phyloP scores from a whole-genome alignment of 2,329 filamentous ascomycete genomes.

The Lasiodiplodia gonubiensis region DNA sequence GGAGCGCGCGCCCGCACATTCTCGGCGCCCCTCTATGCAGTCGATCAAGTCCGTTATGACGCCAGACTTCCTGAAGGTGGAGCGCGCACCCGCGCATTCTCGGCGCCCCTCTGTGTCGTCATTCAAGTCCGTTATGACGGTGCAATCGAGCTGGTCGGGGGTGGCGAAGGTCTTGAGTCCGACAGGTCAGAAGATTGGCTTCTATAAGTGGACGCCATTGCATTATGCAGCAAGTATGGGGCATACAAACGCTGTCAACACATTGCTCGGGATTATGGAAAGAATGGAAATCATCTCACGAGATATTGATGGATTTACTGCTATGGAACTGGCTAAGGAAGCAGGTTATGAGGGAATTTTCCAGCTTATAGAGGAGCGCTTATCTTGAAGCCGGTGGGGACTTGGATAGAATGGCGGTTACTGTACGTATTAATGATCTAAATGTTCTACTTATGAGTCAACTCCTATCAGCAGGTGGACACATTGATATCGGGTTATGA shows the following conservation, averaged over 20 bases:
- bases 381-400: background rate
- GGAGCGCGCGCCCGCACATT: background rate
- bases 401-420: background rate
- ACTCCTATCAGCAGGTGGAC: no score
- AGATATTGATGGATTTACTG: conserved; percentile 15
- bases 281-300: conserved; percentile 19
- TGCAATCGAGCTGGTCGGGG: background rate
- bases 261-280: background rate
- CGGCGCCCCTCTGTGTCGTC: background rate
- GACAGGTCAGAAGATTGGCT: background rate
- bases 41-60: background rate
- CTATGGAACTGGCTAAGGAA: background rate
- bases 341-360: background rate
- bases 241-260: background rate
- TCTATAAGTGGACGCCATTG: conserved; percentile 16
- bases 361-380: conserved; percentile 6
- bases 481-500: no score
- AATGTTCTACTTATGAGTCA: no score
- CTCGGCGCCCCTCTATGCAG: background rate
- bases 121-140: background rate
- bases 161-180: background rate
- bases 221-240: conserved; percentile 13
- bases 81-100: background rate
- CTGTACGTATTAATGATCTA: no score
- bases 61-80: background rate